A percentile compares a stretch with the other conserved stretches of the same genome.
Evolutionary conservation across 2,329 filamentous ascomycete genomes (phyloP).

Genomic region (Xylaria sp.): DNA sequence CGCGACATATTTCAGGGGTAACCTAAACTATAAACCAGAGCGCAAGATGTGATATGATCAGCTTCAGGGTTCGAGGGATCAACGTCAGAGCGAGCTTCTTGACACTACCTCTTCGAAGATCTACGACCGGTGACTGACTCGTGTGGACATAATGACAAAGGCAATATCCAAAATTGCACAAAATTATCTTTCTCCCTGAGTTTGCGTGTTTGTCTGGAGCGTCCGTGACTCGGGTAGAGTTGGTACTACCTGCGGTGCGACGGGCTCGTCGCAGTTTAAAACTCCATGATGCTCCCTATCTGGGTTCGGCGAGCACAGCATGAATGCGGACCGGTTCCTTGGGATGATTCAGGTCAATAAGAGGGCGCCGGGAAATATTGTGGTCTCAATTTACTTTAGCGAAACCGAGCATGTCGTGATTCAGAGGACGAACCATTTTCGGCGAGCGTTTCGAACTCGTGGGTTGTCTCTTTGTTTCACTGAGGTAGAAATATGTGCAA

Average conservation of each 20-base stretch:
- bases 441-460: too few relatives aligned
- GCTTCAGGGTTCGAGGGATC: background rate
- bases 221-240: slow-evolving; percentile 5
- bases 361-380: background rate
- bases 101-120: background rate
- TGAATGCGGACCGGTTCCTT: background rate
- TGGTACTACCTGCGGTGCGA: slow-evolving; percentile 12
- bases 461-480: too few relatives aligned
- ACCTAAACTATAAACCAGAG: background rate
- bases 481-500: too few relatives aligned
- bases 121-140: background rate
- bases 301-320: background rate
- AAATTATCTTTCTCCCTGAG: background rate
- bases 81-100: background rate
- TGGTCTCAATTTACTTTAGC: too few relatives aligned
- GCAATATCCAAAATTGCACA: background rate
- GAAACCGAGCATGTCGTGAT: too few relatives aligned
- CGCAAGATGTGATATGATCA: background rate
- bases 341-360: background rate
- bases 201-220: slow-evolving; percentile 8
- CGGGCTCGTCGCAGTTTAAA: slow-evolving; percentile 7
- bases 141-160: background rate
- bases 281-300: background rate
- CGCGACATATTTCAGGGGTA: background rate
- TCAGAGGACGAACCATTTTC: too few relatives aligned